Conservation (phyloP, 2,329 filamentous ascomycete genomes). For the Aspergillus pseudoterreus region DNA sequence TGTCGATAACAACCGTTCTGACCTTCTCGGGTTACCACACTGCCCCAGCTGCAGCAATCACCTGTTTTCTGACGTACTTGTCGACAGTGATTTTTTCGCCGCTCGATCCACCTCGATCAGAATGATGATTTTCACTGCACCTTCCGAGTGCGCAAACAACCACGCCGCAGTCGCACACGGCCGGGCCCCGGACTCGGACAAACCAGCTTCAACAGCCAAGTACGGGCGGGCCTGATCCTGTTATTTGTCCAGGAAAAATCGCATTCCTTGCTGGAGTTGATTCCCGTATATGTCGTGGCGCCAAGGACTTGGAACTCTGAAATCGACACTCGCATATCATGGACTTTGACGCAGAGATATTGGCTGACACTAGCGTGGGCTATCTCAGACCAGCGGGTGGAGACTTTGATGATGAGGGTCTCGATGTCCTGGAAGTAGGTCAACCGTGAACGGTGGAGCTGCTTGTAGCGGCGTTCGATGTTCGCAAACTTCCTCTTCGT, state of each 20-base stretch:
- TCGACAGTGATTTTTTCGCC: neutral
- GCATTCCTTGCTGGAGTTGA: neutral
- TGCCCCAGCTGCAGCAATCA: neutral
- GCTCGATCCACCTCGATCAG: neutral
- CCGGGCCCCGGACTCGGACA: neutral
- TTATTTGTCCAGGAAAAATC: neutral
- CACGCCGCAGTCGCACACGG: neutral
- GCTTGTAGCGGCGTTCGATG: neutral
- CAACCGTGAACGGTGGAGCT: neutral
- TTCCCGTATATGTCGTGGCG: neutral
- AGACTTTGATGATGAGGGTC: conserved; percentile 2
- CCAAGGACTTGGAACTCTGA: neutral
- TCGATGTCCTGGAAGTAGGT: conserved; percentile 5
- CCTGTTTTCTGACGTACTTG: neutral
- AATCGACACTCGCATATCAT: neutral
- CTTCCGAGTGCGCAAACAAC: neutral
- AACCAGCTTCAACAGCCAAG: neutral
- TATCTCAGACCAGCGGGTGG: neutral
- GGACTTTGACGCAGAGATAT: neutral
- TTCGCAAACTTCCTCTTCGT: neutral
- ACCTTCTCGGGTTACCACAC: neutral
- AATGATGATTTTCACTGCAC: neutral
- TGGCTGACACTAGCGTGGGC: neutral
- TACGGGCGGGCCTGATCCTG: neutral
- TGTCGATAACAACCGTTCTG: neutral